A percentile compares a stretch with the other conserved stretches of the same genome.
Evolutionary conservation across 2,329 filamentous ascomycete species (phyloP).

Genomic region (Lanzia echinophila): DNA sequence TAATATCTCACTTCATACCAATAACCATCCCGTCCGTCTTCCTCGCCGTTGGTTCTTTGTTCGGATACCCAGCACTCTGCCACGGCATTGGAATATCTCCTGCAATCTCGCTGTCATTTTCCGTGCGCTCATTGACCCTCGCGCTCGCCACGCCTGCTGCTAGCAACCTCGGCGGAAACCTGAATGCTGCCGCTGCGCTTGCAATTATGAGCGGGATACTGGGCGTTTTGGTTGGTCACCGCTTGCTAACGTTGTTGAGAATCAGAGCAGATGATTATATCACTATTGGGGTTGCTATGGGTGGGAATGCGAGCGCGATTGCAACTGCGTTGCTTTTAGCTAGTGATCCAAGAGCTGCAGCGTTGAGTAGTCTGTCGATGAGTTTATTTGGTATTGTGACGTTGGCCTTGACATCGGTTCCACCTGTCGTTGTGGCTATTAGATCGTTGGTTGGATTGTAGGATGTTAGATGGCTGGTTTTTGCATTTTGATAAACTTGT

Average conservation of each 20-base stretch:
- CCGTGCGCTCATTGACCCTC: slow-evolving; percentile 49
- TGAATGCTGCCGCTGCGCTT: slow-evolving; percentile 47
- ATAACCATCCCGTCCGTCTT: slow-evolving; percentile 48
- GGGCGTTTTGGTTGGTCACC: slow-evolving; percentile 48
- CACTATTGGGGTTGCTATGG: slow-evolving; percentile 54
- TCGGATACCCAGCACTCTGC: slow-evolving; percentile 51
- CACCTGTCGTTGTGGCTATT: slow-evolving; percentile 43
- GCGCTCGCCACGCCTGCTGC: slow-evolving; percentile 53
- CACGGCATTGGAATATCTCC: slow-evolving; percentile 48
- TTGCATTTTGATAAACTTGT: not conserved
- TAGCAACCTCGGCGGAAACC: slow-evolving; percentile 37
- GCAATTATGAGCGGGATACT: slow-evolving; percentile 54
- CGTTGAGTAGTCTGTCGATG: slow-evolving; percentile 54
- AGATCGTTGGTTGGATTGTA: slow-evolving; percentile 40
- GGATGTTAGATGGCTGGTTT: not conserved
- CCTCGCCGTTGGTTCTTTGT: slow-evolving; percentile 47
- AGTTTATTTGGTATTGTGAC: slow-evolving; percentile 54
- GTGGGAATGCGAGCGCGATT: slow-evolving; percentile 53
- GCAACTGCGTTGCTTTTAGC: slow-evolving; percentile 50
- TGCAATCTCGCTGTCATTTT: slow-evolving; percentile 46
- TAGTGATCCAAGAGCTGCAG: slow-evolving; percentile 52
- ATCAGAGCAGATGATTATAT: slow-evolving; percentile 57
- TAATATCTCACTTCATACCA: slow-evolving; percentile 44
- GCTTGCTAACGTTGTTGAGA: slow-evolving; percentile 41
- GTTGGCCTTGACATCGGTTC: slow-evolving; percentile 51